Evolutionary conservation across 2,329 filamentous ascomycete genomes (phyloP).

Genomic region (Pseudofabraea citricarpa): DNA sequence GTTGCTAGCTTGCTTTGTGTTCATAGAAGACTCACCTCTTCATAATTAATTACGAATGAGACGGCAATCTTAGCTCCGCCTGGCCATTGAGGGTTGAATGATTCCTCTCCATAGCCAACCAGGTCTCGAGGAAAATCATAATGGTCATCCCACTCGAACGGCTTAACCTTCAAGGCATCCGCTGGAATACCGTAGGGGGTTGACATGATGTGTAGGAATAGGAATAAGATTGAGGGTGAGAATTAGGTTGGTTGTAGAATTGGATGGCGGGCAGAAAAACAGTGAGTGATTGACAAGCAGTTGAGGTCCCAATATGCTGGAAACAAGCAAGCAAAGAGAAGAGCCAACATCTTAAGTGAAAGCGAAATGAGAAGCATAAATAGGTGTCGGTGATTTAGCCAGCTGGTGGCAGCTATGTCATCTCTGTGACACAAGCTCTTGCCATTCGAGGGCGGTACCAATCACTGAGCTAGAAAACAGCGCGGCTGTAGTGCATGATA

Average conservation of each 20-base stretch:
- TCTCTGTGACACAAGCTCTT: neutral
- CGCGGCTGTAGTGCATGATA: neutral
- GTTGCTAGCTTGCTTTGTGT: neutral
- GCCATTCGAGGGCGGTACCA: neutral
- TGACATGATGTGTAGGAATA: slow-evolving; percentile 13
- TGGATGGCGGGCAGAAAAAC: neutral
- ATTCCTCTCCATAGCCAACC: slow-evolving; percentile 22
- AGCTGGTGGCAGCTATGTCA: too few species aligned
- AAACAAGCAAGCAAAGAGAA: too few species aligned
- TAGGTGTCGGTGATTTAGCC: too few species aligned
- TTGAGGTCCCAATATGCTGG: too few species aligned
- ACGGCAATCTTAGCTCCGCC: slow-evolving; percentile 28
- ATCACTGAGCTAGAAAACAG: neutral
- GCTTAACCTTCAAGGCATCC: slow-evolving; percentile 16
- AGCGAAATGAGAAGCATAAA: too few species aligned
- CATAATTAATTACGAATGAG: slow-evolving; percentile 25
- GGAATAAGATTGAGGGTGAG: neutral
- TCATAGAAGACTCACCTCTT: slow-evolving; percentile 14
- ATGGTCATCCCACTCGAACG: slow-evolving; percentile 21
- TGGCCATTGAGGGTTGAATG: slow-evolving; percentile 28
- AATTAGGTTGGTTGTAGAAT: neutral
- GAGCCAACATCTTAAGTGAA: too few species aligned
- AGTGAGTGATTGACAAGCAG: slow-evolving; percentile 2
- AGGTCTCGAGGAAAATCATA: slow-evolving; percentile 24
- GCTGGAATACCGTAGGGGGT: slow-evolving; percentile 16